Percentiles rank a stretch among this genome's conserved stretches.
Evolutionary conservation across 1,284 basidiomycete genomes (phyloP).

Genomic region (Quambalaria eucalypti): DNA sequence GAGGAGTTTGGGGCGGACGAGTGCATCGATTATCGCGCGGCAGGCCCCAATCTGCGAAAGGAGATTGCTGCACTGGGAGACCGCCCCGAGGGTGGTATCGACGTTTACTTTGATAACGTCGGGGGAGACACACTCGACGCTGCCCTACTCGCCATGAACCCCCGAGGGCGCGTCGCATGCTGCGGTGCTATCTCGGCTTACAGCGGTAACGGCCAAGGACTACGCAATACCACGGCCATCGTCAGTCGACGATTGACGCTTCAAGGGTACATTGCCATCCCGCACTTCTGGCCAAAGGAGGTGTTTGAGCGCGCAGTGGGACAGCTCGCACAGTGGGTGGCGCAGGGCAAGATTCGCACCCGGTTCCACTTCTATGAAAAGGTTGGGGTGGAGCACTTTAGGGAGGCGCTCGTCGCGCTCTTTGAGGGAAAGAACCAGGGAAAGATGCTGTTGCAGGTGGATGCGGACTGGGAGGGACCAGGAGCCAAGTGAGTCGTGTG

Average conservation of each 20-base stretch:
- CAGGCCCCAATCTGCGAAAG: not conserved
- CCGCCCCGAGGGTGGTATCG: constrained; percentile 5
- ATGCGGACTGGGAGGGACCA: not conserved
- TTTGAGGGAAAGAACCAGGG: constrained; percentile 4
- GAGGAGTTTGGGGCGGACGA: constrained; percentile 6
- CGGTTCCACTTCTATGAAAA: constrained; percentile 2
- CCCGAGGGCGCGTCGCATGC: constrained; percentile 5
- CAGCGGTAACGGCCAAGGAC: not conserved
- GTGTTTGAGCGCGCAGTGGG: not conserved
- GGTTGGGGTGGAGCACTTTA: constrained; percentile 5
- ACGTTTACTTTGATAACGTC: constrained; percentile 11
- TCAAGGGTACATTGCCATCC: not conserved
- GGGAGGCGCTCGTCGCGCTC: constrained; percentile 3
- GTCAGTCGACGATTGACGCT: not conserved
- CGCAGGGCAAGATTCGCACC: constrained; percentile 4
- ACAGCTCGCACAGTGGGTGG: not conserved
- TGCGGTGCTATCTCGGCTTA: constrained; percentile 9
- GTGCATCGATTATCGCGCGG: constrained; percentile 5
- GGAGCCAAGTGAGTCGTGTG: not conserved
- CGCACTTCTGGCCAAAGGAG: not conserved
- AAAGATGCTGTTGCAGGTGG: constrained; percentile 6
- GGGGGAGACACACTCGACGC: constrained; percentile 8
- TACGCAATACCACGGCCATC: constrained; percentile 1
- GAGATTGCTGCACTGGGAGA: not conserved
- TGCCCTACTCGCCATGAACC: constrained; percentile 7